Conservation (phyloP, 2,329 filamentous ascomycete species). For the Incumbomyces lentus region DNA sequence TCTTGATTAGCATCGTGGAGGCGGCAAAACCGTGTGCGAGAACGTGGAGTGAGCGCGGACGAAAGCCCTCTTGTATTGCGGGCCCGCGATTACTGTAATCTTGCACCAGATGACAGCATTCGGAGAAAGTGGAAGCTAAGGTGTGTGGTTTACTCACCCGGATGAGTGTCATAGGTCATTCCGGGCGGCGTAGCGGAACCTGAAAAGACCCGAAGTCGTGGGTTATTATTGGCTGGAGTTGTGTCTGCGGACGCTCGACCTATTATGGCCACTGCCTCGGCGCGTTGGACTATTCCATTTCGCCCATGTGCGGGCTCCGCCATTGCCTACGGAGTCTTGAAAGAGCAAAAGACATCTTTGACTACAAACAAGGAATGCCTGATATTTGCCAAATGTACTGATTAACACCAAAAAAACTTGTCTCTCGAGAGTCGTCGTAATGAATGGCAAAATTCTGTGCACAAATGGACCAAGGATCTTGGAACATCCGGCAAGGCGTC, state of each 20-base stretch:
- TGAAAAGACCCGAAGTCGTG: neutral
- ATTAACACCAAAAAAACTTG: no score
- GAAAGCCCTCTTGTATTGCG: no score
- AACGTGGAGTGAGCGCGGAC: no score
- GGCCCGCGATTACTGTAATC: neutral
- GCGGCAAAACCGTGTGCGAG: no score
- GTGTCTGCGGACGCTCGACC: neutral
- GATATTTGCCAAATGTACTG: no score
- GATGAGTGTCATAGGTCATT: neutral
- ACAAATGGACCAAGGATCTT: conserved; percentile 1
- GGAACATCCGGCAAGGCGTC: conserved; percentile 3
- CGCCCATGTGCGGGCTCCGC: neutral
- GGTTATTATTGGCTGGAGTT: neutral
- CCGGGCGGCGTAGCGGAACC: neutral
- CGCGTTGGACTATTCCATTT: neutral
- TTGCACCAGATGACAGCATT: conserved; percentile 1
- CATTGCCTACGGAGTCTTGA: neutral
- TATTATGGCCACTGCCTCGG: neutral
- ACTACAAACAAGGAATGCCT: no score
- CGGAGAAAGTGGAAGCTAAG: neutral
- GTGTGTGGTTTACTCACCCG: neutral
- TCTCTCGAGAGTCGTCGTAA: no score
- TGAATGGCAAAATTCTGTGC: neutral
- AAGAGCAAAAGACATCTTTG: neutral
- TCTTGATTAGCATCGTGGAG: neutral